Evolutionary conservation across 139 green algal genomes (phyloP), one percentile per base, ranked within the genome.

Genomic region (Coccomyxa sp.): DNA sequence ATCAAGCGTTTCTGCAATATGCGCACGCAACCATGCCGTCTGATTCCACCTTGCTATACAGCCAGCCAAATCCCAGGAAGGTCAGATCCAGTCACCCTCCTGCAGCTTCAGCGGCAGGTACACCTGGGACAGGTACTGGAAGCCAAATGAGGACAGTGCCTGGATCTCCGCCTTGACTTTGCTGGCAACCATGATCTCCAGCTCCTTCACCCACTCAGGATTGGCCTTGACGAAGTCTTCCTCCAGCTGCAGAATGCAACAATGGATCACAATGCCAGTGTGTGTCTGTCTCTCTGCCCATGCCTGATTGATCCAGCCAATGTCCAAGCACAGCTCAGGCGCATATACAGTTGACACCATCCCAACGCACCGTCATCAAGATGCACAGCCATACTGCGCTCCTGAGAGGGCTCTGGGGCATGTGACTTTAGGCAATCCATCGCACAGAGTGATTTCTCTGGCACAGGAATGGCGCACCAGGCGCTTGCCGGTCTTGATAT

Each of bases 81-180:
- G n/a, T 90, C 74, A 97, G 39, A 97, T 95, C 93, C 93, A 97
- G 80, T 95, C 93, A 0, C 90, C 90, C 68, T 95, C 89, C 82
- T 97, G 92, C 55, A 98, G 89, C 85, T 98, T 98, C 27, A 96
- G 85, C 0, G 94, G 94, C 33, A 98, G 84, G 82, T 98, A 98
- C 27, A 95, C 90, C 70, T 93, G 82, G 27, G 36, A 77, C 9
- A 91, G 73, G 69, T 91, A 90, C 86, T 97, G 95, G 86, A 99
- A 99, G 14, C 95, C 95, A 84, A 98, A 98, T 34, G 83, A 92
- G 68, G 79, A 91, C 29, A 99, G 88, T 33, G 95, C 93, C 88
- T 99, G 95, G 37, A 99, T 99, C 87, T 99, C 95, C n/a, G 95
- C 95, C 84, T 98, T 98, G 75, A 93, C 89, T 73, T 92, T 92